These are phyloP conservation scores for Pythium oligandrum DNA, from an alignment of 352 stramenopile species.

Conservation along the genomic window DNA sequence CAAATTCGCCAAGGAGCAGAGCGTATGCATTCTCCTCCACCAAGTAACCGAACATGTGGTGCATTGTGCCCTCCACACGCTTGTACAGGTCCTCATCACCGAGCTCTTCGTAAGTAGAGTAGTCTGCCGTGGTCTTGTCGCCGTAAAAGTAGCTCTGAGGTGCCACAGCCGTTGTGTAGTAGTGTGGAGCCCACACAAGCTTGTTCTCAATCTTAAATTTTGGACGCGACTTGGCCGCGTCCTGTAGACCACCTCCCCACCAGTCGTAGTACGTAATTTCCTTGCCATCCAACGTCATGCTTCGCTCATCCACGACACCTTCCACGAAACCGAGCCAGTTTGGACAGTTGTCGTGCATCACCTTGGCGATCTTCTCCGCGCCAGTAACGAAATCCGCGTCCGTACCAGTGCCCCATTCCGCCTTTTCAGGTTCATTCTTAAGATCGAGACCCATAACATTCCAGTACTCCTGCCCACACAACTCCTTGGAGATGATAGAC, in stretches of 20 bases:
- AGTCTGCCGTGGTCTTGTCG: conserved; percentile 39
- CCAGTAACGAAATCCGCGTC: conserved; percentile 64
- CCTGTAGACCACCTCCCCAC: conserved; percentile 73
- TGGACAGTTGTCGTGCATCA: conserved; percentile 70
- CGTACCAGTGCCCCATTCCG: conserved; percentile 63
- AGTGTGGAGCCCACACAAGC: conserved; percentile 76
- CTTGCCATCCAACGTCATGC: conserved; percentile 36
- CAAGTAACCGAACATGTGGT: conserved; percentile 77
- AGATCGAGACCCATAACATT: conserved; percentile 79
- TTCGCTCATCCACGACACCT: conserved; percentile 46
- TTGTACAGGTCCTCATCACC: conserved; percentile 42
- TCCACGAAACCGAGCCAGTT: conserved; percentile 80
- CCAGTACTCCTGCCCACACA: conserved; percentile 69
- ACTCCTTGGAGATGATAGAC: conserved; percentile 43
- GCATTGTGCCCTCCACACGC: conserved; percentile 54
- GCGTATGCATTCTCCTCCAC: conserved; percentile 39
- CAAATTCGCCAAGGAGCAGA: conserved; percentile 73
- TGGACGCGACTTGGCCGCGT: conserved; percentile 36
- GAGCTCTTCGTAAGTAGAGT: conserved; percentile 52
- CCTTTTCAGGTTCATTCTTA: conserved; percentile 72
- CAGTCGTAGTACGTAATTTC: conserved; percentile 74
- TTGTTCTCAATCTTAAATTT: conserved; percentile 65
- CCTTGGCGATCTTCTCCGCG: conserved; percentile 65
- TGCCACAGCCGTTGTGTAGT: conserved; percentile 75
- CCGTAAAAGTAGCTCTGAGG: conserved; percentile 77